Base-by-base conservation (phyloP, 1,139 yeast species). In the Blastobotrys elegans region DNA sequence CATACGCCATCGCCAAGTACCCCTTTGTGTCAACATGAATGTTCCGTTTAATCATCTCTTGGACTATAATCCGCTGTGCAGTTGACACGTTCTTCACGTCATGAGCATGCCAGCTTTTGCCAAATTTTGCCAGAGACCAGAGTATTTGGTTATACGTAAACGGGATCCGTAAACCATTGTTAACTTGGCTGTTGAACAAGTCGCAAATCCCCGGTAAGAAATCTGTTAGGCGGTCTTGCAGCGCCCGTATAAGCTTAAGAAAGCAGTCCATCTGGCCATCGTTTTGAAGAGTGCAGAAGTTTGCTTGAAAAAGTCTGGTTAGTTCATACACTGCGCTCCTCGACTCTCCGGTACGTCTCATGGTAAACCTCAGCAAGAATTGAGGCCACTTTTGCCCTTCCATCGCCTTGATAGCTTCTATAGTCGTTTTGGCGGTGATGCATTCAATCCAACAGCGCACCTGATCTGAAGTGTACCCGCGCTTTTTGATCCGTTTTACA, bases 1-100 rank as follows among this genome's bases (percentile, higher is more conserved):
- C 24, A 45, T 57, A 62, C 2, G 66, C 64, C 20, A 65, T 45
- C 1, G 64, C 59, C 16, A 62, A 47, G 27, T 61, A 53, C 8
- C 69, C 69, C 46, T 65, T 65, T 2, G 64, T 54, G 44, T 65
- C 69, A 4, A 65, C n/a, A 2, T 38, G 45, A 2, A 57, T 34
- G 1, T 34, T 43, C 13, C 34, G 37, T 6, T 42, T 22, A 17
- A 54, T 52, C 56, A 62, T 58, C 4, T 50, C 50, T 10, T 44
- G 49, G 0, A 60, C 63, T 10, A 65, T 38, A 24, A 53, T 34
- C 14, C 55, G 49, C 43, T 62, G 65, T 1, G 66, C 64, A 24
- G 55, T 56, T 8, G 56, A 40, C 3, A 63, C 49, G n/a, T 53
- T 47, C 16, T 49, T 47, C 3, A 55, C 50, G 21, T 59, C 62